These are phyloP conservation scores for Botryotinia narcissicola DNA, from an alignment of 2,329 filamentous ascomycete species.

Conservation along the genomic window DNA sequence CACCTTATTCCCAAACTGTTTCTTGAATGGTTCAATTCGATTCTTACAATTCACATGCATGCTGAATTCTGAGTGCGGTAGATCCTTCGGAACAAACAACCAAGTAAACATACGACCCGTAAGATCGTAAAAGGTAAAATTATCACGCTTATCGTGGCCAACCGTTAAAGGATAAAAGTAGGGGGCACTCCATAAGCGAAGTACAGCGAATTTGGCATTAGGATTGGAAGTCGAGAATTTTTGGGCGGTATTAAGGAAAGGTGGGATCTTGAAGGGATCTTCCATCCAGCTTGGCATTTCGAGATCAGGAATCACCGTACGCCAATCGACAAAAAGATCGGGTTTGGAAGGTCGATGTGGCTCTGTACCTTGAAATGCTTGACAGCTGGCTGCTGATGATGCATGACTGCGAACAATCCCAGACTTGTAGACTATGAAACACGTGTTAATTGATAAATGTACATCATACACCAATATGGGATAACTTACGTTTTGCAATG, in stretches of 20 bases:
- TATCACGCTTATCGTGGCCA: constrained; percentile 39
- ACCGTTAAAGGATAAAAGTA: constrained; percentile 52
- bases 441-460: not conserved
- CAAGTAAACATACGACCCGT: constrained; percentile 46
- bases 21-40: constrained; percentile 19
- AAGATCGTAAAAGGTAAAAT: constrained; percentile 44
- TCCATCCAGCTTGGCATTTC: constrained; percentile 35
- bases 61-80: constrained; percentile 45
- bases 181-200: constrained; percentile 48
- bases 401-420: constrained; percentile 43
- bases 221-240: constrained; percentile 34
- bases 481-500: constrained; percentile 40
- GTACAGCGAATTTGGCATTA: constrained; percentile 43
- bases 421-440: constrained; percentile 44
- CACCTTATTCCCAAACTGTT: constrained; percentile 42
- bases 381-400: constrained; percentile 36
- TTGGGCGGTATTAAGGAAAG: constrained; percentile 38
- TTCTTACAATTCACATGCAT: constrained; percentile 42
- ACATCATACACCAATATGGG: not conserved
- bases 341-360: constrained; percentile 36
- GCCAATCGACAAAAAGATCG: constrained; percentile 48
- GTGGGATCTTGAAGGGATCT: constrained; percentile 39
- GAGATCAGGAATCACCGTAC: constrained; percentile 30
- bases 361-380: constrained; percentile 42
- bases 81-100: constrained; percentile 49